Evolutionary conservation across 768 basidiomycete genomes (phyloP), one percentile per base, ranked within the genome.

Genomic region (Psilocybe azurescens): DNA sequence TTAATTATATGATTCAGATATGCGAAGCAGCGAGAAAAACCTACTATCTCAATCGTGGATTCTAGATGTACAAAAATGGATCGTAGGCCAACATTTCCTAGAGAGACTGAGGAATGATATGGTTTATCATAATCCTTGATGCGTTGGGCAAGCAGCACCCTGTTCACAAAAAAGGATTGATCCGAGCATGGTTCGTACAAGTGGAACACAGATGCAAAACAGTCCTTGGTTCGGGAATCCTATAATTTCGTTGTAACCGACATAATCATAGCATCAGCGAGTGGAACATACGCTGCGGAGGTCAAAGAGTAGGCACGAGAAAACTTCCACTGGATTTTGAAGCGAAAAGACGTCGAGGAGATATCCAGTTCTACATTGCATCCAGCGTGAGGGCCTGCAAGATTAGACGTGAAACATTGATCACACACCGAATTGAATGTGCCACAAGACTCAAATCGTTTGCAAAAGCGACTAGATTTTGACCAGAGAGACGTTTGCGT

Each of bases 151-250:
- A 78, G 68, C 39, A 75, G 64, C 2, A 56, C 56, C 29, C 65
- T 59, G 65, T 88, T 86, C 32, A 87, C 78, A 60, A 89, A 77
- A 70, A 89, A 87, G 2, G 84, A 82, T 65, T 89, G 87, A 13
- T 76, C 73, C 3, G 82, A 78, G 33, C 66, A 53, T 10, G 78
- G 61, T 29, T 88, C 85, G 50, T 81, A 78, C 49, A 86, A 61
- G 64, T 85, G 77, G 36, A 78, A 59, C 30, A 89, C 72, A 39
- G 72, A 58, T 9, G 67, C 41, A 70, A 89, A 89, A 16, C 64
- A 48, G 7, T 68, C 9, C 46, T 62, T 68, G 63, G 69, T 58
- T 3, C 16, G 29, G 2, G 47, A 10, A 48, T 59, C 47, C 62
- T 63, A 32, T 6, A 41, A n/a, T 13, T 20, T 28, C n/a, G 3